Percentiles rank a stretch among this genome's conserved stretches.
Conservation (phyloP, 2,329 filamentous ascomycete genomes). For the Penicillium hordei region DNA sequence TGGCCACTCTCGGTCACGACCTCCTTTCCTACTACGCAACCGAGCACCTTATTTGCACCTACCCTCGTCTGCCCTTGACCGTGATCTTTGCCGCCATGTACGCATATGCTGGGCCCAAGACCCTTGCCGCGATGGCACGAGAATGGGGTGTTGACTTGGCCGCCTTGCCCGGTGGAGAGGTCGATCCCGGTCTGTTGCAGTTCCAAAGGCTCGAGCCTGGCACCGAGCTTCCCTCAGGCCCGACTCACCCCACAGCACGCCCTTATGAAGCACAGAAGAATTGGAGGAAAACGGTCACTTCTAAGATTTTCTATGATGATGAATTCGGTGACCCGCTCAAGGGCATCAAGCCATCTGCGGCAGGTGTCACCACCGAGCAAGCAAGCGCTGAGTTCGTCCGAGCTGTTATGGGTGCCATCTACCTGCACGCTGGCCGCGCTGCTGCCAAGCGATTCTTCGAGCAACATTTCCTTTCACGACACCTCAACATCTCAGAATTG, state of each 20-base stretch:
- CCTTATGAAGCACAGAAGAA: slow-evolving; percentile 53
- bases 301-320: slow-evolving; percentile 77
- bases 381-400: slow-evolving; percentile 77
- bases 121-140: slow-evolving; percentile 69
- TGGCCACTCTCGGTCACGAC: slow-evolving; percentile 77
- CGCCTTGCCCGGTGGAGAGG: slow-evolving; percentile 83
- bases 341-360: slow-evolving; percentile 30
- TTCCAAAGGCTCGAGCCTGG: slow-evolving; percentile 59
- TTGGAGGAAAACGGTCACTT: slow-evolving; percentile 71
- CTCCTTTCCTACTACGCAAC: slow-evolving; percentile 85
- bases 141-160: slow-evolving; percentile 92
- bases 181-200: slow-evolving; percentile 87
- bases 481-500: slow-evolving; percentile 71
- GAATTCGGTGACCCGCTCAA: slow-evolving; percentile 70
- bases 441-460: slow-evolving; percentile 80
- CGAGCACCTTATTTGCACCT: slow-evolving; percentile 84
- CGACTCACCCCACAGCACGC: slow-evolving; percentile 42
- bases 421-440: slow-evolving; percentile 77
- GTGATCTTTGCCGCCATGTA: slow-evolving; percentile 83
- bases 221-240: slow-evolving; percentile 40
- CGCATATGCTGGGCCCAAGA: slow-evolving; percentile 74
- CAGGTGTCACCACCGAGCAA: slow-evolving; percentile 51
- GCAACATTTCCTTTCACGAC: slow-evolving; percentile 77
- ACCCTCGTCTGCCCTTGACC: slow-evolving; percentile 85
- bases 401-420: slow-evolving; percentile 79